These are phyloP conservation scores for Drechslerella dactyloides DNA, from an alignment of 2,329 filamentous ascomycete genomes.

Conservation along the genomic window DNA sequence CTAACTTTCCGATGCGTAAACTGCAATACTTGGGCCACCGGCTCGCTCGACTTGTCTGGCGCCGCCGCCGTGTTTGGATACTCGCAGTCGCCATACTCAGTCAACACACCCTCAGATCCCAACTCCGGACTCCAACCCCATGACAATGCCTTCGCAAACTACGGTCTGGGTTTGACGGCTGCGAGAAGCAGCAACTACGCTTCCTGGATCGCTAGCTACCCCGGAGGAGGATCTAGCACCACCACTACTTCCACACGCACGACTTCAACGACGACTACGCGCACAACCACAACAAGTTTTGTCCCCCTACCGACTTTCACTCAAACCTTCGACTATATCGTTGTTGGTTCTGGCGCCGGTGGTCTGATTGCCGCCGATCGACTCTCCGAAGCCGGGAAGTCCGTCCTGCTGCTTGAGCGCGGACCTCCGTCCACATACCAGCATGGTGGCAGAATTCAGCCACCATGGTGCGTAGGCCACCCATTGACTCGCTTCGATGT, in stretches of 20 bases:
- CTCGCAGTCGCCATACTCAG: slow-evolving; percentile 57
- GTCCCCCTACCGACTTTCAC: slow-evolving; percentile 56
- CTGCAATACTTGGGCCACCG: slow-evolving; percentile 62
- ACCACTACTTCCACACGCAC: slow-evolving; percentile 52
- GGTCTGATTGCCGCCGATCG: slow-evolving; percentile 66
- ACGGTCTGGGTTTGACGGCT: slow-evolving; percentile 60
- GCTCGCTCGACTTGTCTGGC: slow-evolving; percentile 55
- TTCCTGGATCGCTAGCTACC: slow-evolving; percentile 57
- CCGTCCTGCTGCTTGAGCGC: slow-evolving; percentile 60
- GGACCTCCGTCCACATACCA: slow-evolving; percentile 67
- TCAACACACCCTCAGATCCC: slow-evolving; percentile 56
- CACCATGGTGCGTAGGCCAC: slow-evolving; percentile 68
- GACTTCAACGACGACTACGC: slow-evolving; percentile 56
- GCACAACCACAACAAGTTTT: slow-evolving; percentile 56
- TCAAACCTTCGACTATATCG: slow-evolving; percentile 67
- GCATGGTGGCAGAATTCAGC: slow-evolving; percentile 68
- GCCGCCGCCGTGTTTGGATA: slow-evolving; percentile 58
- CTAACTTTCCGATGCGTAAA: slow-evolving; percentile 65
- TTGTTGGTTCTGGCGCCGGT: slow-evolving; percentile 69
- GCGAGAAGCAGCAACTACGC: slow-evolving; percentile 59
- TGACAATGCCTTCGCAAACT: slow-evolving; percentile 62
- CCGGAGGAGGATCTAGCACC: slow-evolving; percentile 53
- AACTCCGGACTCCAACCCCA: slow-evolving; percentile 59
- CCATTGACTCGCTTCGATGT: slow-evolving; percentile 74
- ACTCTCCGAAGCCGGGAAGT: slow-evolving; percentile 63